These are phyloP conservation scores for Trypanosoma mega DNA, from an alignment of 208 protist species.

Conservation along the genomic window DNA sequence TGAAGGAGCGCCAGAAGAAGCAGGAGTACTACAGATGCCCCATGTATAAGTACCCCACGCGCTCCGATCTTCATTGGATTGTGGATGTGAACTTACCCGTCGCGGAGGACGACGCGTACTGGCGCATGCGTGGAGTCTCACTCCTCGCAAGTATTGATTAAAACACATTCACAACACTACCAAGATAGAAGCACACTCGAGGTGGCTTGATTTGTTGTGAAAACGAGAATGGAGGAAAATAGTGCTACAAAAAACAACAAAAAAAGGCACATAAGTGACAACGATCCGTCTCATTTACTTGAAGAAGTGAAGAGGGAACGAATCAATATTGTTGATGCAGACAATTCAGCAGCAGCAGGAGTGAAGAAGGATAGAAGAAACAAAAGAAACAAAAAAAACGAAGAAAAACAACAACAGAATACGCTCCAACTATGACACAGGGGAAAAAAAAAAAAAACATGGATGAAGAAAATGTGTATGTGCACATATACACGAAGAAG, in stretches of 20 bases:
- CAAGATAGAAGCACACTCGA: no score
- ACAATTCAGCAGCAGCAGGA: no score
- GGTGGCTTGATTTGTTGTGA: neutral
- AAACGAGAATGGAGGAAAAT: neutral
- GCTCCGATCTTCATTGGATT: slow-evolving; percentile 97
- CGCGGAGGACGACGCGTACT: slow-evolving; percentile 93
- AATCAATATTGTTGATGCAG: no score
- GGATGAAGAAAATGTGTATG: slow-evolving; percentile 4
- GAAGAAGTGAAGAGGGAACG: no score
- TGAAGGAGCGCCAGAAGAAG: slow-evolving; percentile 87
- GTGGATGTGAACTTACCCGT: slow-evolving; percentile 96
- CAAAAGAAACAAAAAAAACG: slow-evolving; percentile 3
- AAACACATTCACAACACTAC: neutral
- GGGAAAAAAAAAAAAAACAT: slow-evolving; percentile 4
- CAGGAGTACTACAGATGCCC: slow-evolving; percentile 97
- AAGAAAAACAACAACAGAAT: neutral
- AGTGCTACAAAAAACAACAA: neutral
- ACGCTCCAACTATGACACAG: no score
- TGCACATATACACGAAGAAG: no score
- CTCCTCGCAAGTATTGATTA: slow-evolving; percentile 88
- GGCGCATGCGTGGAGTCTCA: slow-evolving; percentile 96
- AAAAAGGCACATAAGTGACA: no score
- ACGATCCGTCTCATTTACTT: no score
- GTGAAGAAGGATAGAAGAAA: slow-evolving; percentile 1
- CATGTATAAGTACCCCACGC: slow-evolving; percentile 96